Conservation (phyloP, 192 early-diverging fungal genomes). For the Lobosporangium transversale region DNA sequence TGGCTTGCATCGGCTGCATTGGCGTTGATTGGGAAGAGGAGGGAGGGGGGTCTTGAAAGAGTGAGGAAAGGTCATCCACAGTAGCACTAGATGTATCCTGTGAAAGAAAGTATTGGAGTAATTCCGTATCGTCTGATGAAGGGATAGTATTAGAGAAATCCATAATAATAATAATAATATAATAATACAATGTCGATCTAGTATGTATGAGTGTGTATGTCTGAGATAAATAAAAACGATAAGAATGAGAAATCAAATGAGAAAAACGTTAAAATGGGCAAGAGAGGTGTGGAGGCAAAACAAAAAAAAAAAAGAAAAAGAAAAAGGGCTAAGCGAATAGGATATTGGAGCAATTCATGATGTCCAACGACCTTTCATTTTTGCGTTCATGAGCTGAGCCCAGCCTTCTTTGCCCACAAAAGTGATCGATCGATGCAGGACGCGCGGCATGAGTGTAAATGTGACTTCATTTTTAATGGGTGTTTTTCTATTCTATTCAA, state of each 20-base stretch:
- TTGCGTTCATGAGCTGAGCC: too few relatives aligned
- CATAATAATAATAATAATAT: neutral
- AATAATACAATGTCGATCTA: neutral
- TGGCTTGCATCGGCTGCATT: neutral
- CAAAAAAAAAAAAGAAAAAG: neutral
- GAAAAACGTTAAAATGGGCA: neutral
- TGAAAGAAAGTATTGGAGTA: conserved; percentile 19
- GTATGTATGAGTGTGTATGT: neutral
- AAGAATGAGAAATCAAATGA: neutral
- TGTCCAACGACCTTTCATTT: too few relatives aligned
- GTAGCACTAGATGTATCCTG: neutral
- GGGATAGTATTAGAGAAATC: conserved; percentile 1
- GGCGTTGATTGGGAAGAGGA: neutral
- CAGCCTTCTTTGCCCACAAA: too few relatives aligned
- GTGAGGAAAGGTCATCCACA: neutral
- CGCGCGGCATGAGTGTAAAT: too few relatives aligned
- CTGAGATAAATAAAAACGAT: neutral
- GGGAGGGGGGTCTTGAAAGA: neutral
- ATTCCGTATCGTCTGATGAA: conserved; percentile 4
- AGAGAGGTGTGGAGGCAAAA: neutral
- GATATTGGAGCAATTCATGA: too few relatives aligned
- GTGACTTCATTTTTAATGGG: too few relatives aligned
- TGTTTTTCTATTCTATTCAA: too few relatives aligned
- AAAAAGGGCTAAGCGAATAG: too few relatives aligned
- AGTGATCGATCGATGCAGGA: too few relatives aligned